These are phyloP conservation scores for Colletotrichum lentis DNA, from an alignment of 2,329 filamentous ascomycete species.

Conservation along the genomic window DNA sequence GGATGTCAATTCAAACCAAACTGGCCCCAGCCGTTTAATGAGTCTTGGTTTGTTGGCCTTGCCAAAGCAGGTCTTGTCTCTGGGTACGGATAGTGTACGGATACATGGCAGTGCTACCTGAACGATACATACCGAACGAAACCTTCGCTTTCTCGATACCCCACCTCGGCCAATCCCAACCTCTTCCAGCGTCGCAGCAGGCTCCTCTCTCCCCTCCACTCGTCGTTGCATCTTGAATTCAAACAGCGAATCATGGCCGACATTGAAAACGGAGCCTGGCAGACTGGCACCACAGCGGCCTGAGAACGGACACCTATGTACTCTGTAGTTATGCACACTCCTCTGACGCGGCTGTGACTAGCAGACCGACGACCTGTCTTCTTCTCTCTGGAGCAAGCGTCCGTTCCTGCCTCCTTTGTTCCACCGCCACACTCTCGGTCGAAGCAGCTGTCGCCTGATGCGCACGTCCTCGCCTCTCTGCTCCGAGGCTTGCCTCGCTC, in stretches of 20 bases:
- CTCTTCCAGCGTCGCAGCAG: constrained; percentile 30
- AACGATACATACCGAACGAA: constrained; percentile 21
- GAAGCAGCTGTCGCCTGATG: constrained; percentile 2
- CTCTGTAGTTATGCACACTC: constrained; percentile 7
- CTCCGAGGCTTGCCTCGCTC: neutral
- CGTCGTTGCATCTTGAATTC: constrained; percentile 29
- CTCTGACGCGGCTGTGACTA: constrained; percentile 29
- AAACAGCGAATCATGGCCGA: constrained; percentile 28
- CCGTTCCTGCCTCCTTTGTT: constrained; percentile 25
- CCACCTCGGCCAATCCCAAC: constrained; percentile 34
- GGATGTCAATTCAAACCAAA: constrained; percentile 23
- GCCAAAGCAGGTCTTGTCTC: neutral
- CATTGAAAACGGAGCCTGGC: constrained; percentile 21
- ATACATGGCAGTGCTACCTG: constrained; percentile 3
- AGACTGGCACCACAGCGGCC: constrained; percentile 2
- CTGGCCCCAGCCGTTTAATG: constrained; percentile 10
- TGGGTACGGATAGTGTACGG: too few relatives aligned
- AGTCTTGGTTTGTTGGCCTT: constrained; percentile 3
- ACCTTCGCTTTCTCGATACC: constrained; percentile 5
- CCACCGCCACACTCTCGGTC: constrained; percentile 20
- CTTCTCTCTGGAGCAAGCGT: constrained; percentile 10
- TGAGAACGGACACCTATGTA: constrained; percentile 31
- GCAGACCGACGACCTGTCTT: constrained; percentile 5
- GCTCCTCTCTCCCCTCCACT: constrained; percentile 24
- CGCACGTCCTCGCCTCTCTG: constrained; percentile 8